Evolutionary conservation across 345 rosid genomes (phyloP).

Genomic region (Reutealis trisperma): DNA sequence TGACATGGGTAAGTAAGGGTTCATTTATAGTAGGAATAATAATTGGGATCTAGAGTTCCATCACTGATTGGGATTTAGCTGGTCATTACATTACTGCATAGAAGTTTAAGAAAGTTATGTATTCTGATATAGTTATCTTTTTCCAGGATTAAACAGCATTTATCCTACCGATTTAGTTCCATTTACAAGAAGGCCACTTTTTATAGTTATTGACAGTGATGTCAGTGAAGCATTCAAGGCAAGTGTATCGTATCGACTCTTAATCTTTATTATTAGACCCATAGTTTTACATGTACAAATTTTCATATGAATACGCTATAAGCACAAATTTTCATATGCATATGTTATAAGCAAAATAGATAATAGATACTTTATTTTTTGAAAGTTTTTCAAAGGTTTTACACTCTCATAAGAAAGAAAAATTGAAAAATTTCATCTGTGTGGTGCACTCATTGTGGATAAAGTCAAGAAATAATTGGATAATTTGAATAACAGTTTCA

Average conservation of each 20-base stretch:
- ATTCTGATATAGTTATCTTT: slow-evolving; percentile 18
- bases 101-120: slow-evolving; percentile 1
- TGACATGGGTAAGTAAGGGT: too few species aligned
- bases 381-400: neutral
- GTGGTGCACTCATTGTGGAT: neutral
- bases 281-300: neutral
- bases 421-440: neutral
- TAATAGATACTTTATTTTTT: neutral
- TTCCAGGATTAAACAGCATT: slow-evolving; percentile 75
- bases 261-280: slow-evolving; percentile 18
- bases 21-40: neutral
- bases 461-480: neutral
- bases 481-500: neutral
- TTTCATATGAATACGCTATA: neutral
- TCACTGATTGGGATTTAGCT: neutral
- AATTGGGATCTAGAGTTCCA: neutral
- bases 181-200: slow-evolving; percentile 86
- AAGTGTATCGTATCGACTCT: slow-evolving; percentile 28
- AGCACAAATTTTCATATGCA: neutral
- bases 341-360: neutral
- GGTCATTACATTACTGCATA: neutral
- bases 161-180: slow-evolving; percentile 88
- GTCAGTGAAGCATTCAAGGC: slow-evolving; percentile 70
- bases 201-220: slow-evolving; percentile 81
- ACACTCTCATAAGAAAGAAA: neutral